These are phyloP conservation scores for Alisma plantagoaquatica DNA, from an alignment of 106 monocot genomes.

Conservation along the genomic window DNA sequence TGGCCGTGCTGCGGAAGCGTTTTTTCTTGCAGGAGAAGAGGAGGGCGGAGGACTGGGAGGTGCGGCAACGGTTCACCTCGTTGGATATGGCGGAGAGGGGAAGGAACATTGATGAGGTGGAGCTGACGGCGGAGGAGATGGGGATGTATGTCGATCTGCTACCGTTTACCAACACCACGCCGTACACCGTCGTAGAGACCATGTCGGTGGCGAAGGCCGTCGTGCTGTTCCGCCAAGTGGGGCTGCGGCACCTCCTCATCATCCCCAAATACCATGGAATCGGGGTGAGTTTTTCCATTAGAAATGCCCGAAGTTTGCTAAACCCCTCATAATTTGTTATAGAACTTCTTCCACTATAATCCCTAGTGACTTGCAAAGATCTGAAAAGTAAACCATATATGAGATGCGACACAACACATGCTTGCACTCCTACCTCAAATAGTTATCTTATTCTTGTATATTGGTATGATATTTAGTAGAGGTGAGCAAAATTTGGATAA, in stretches of 20 bases:
- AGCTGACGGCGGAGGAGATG: constrained; percentile 38
- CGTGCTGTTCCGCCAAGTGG: constrained; percentile 43
- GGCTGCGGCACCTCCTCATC: constrained; percentile 42
- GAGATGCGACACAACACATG: too few species aligned
- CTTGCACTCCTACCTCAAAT: too few species aligned
- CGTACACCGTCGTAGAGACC: constrained; percentile 68
- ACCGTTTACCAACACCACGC: constrained; percentile 52
- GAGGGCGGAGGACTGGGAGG: constrained; percentile 39
- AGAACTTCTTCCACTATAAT: not conserved
- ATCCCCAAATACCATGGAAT: constrained; percentile 55
- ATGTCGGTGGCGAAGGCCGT: constrained; percentile 67
- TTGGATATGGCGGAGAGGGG: constrained; percentile 39
- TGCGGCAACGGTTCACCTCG: constrained; percentile 39
- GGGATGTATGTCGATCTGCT: constrained; percentile 61
- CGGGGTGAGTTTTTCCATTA: constrained; percentile 54
- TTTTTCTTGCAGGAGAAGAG: constrained; percentile 48
- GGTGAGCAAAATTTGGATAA: too few species aligned
- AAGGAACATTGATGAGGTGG: constrained; percentile 19
- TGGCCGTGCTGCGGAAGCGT: constrained; percentile 37
- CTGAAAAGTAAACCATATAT: too few species aligned
- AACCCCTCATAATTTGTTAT: too few species aligned
- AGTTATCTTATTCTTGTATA: too few species aligned
- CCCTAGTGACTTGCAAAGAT: not conserved
- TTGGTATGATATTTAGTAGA: too few species aligned
- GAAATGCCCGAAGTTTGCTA: too few species aligned